Conservation (phyloP, 2,329 filamentous ascomycete species). For the Ascochyta rabiei region DNA sequence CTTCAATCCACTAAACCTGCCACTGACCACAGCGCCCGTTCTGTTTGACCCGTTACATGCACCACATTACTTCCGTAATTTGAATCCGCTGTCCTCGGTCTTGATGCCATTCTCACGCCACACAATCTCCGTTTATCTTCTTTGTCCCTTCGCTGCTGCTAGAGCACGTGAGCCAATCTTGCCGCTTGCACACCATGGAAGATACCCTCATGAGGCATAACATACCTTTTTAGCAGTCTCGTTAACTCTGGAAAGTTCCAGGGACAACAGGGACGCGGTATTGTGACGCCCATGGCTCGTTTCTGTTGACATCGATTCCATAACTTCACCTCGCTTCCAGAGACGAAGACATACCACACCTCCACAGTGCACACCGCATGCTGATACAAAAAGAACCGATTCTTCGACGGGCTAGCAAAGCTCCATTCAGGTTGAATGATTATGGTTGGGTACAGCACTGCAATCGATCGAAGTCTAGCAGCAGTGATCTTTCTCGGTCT, state of each 20-base stretch:
- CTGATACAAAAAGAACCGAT: constrained; percentile 49
- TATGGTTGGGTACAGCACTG: too few relatives aligned
- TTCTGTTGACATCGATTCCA: too few relatives aligned
- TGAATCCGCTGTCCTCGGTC: constrained; percentile 9
- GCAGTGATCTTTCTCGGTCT: too few relatives aligned
- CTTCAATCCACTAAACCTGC: not conserved
- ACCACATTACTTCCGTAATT: constrained; percentile 8
- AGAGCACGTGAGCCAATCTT: constrained; percentile 46
- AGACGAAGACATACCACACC: constrained; percentile 23
- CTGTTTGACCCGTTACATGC: too few relatives aligned
- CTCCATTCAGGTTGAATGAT: too few relatives aligned
- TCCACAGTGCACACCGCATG: constrained; percentile 57
- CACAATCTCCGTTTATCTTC: constrained; percentile 57
- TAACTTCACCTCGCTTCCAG: too few relatives aligned
- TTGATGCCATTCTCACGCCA: constrained; percentile 35
- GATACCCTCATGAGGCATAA: constrained; percentile 38
- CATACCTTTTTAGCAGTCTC: not conserved
- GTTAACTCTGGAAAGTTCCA: constrained; percentile 24
- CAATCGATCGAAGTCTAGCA: too few relatives aligned
- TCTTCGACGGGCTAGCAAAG: too few relatives aligned
- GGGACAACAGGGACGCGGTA: constrained; percentile 56
- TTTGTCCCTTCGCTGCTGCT: constrained; percentile 56
- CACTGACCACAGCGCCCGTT: too few relatives aligned
- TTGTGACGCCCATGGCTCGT: constrained; percentile 36
- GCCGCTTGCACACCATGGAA: constrained; percentile 53